Percentiles rank a stretch among this genome's conserved stretches.
These are phyloP conservation scores for Jatropha curcas DNA, from an alignment of 345 rosid genomes.

Conservation along the genomic window DNA sequence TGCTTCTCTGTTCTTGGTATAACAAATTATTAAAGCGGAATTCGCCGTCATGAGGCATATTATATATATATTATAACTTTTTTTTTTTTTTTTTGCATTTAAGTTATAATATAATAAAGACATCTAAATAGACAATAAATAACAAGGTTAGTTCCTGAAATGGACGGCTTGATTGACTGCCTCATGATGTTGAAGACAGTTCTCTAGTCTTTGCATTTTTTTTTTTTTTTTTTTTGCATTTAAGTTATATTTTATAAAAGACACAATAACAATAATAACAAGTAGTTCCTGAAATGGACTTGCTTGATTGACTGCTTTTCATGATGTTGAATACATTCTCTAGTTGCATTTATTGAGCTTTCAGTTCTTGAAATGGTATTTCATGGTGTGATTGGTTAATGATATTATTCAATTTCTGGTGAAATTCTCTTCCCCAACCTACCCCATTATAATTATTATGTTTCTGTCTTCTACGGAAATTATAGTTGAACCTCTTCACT, in stretches of 20 bases:
- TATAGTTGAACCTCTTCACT: constrained; percentile 10
- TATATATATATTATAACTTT: no score
- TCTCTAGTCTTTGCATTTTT: no score
- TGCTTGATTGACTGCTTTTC: constrained; percentile 24
- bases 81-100: no score
- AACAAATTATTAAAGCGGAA: no score
- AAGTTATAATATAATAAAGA: no score
- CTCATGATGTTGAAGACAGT: no score
- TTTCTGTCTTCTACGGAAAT: constrained; percentile 11
- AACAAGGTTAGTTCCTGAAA: no score
- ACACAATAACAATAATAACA: neutral
- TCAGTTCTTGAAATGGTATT: constrained; percentile 38
- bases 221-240: constrained; percentile 12
- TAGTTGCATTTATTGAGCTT: constrained; percentile 57
- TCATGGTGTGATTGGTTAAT: constrained; percentile 37
- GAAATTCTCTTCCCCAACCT: constrained; percentile 30
- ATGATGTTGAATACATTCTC: constrained; percentile 40
- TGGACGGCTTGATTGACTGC: no score
- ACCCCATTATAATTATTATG: constrained; percentile 21
- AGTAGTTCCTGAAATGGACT: constrained; percentile 12
- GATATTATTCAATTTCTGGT: constrained; percentile 30
- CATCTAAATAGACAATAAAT: no score
- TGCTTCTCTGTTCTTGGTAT: no score
- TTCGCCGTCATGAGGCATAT: no score
- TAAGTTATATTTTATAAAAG: neutral